Conservation (phyloP, 257 asterid genomes). For the Forsythia viridissima region DNA sequence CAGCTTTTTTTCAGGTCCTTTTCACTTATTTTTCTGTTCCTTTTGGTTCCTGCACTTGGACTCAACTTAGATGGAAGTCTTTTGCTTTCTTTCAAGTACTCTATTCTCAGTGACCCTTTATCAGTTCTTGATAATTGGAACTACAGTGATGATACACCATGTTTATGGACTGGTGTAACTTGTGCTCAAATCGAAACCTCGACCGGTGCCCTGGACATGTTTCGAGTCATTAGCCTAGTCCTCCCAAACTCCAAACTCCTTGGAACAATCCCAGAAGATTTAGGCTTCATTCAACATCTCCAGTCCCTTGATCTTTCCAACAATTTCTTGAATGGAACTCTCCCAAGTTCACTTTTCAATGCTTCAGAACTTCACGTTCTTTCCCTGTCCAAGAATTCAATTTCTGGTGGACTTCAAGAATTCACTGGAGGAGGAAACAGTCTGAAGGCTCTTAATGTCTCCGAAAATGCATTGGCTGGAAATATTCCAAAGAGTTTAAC, state of each 20-base stretch:
- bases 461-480: slow-evolving; percentile 60
- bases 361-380: slow-evolving; percentile 57
- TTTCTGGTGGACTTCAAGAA: slow-evolving; percentile 56
- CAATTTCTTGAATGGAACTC: slow-evolving; percentile 69
- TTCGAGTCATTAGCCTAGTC: slow-evolving; percentile 46
- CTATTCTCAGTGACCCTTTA: slow-evolving; percentile 70
- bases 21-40: slow-evolving; percentile 35
- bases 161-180: slow-evolving; percentile 74
- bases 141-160: slow-evolving; percentile 70
- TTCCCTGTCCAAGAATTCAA: slow-evolving; percentile 48
- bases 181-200: slow-evolving; percentile 44
- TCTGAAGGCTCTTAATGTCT: slow-evolving; percentile 54
- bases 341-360: slow-evolving; percentile 64
- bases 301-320: slow-evolving; percentile 63
- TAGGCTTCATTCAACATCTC: slow-evolving; percentile 65
- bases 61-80: slow-evolving; percentile 83
- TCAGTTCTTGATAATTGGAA: slow-evolving; percentile 84
- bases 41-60: slow-evolving; percentile 40
- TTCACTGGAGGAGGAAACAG: slow-evolving; percentile 16
- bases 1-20: slow-evolving; percentile 19
- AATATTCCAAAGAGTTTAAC: slow-evolving; percentile 45
- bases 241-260: slow-evolving; percentile 61
- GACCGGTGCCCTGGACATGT: slow-evolving; percentile 30
- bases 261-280: slow-evolving; percentile 65
- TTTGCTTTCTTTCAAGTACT: slow-evolving; percentile 84